A percentile compares a stretch with the other conserved stretches of the same genome.
phyloP scores from a whole-genome alignment of 2,329 filamentous ascomycete species.

The Sphaerostilbella broomeana region DNA sequence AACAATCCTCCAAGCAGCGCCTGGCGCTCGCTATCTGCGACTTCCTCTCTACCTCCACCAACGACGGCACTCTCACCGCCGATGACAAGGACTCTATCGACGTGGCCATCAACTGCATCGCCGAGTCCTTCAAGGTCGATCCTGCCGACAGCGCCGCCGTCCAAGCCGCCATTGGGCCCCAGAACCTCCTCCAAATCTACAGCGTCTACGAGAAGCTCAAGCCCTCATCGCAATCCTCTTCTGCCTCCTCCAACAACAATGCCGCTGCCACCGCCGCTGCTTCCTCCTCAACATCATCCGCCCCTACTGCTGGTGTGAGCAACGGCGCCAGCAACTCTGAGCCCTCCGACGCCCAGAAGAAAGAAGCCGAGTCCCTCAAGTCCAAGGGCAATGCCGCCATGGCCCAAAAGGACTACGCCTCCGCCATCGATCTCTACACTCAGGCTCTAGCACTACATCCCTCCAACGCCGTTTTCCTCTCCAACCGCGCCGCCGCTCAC shows the following conservation, averaged over 20 bases:
- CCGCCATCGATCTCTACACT: conserved; percentile 81
- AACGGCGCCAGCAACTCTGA: conserved; percentile 20
- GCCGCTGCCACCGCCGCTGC: conserved; percentile 36
- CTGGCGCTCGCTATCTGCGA: conserved; percentile 96
- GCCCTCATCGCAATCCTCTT: conserved; percentile 35
- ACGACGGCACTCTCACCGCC: conserved; percentile 78
- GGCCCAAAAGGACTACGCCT: conserved; percentile 82
- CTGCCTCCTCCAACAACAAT: conserved; percentile 29
- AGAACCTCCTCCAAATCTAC: conserved; percentile 88
- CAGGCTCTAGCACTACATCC: conserved; percentile 76
- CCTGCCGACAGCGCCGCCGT: conserved; percentile 67
- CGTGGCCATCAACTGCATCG: conserved; percentile 88
- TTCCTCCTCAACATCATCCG: conserved; percentile 24
- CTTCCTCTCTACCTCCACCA: conserved; percentile 78
- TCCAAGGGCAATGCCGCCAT: conserved; percentile 89
- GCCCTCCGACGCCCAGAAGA: conserved; percentile 54
- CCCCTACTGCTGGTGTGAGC: conserved; percentile 6
- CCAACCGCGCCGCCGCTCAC: conserved; percentile 92
- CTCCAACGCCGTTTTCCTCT: conserved; percentile 90
- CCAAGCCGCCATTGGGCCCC: conserved; percentile 70
- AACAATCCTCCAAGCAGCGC: conserved; percentile 61
- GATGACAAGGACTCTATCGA: conserved; percentile 94
- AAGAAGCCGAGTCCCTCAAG: conserved; percentile 84
- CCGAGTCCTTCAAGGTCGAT: conserved; percentile 92
- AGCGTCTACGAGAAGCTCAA: conserved; percentile 94